These are phyloP conservation scores for Anisodus tanguticus DNA, from an alignment of 257 asterid species.

Conservation along the genomic window DNA sequence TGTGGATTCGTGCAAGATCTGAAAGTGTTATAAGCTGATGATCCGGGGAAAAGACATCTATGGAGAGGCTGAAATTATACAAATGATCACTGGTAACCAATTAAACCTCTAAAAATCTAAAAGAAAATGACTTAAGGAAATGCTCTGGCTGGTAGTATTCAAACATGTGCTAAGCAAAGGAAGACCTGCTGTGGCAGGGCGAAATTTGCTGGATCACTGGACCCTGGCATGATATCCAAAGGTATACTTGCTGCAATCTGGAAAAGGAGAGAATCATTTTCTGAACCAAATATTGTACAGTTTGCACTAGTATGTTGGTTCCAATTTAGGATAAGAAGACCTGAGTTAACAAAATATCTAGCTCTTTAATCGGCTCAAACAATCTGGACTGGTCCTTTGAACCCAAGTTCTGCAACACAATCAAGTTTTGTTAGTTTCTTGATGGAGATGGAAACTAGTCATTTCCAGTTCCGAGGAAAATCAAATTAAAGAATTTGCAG, in stretches of 20 bases:
- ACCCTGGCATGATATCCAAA: slow-evolving; percentile 92
- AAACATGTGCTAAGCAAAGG: slow-evolving; percentile 31
- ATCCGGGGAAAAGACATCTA: slow-evolving; percentile 89
- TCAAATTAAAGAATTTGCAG: slow-evolving; percentile 22
- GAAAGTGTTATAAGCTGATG: slow-evolving; percentile 87
- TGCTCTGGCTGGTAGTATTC: not conserved
- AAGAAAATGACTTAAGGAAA: not conserved
- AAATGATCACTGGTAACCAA: slow-evolving; percentile 6
- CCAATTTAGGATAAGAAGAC: slow-evolving; percentile 40
- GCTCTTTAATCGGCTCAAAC: slow-evolving; percentile 85
- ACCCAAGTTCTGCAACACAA: slow-evolving; percentile 65
- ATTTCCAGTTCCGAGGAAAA: not conserved
- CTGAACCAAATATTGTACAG: slow-evolving; percentile 22
- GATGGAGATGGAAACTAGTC: slow-evolving; percentile 4
- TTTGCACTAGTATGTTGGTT: slow-evolving; percentile 26
- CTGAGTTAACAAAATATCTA: slow-evolving; percentile 91
- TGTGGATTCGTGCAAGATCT: slow-evolving; percentile 97
- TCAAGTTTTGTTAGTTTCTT: slow-evolving; percentile 23
- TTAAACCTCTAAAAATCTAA: slow-evolving; percentile 26
- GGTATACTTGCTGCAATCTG: slow-evolving; percentile 88
- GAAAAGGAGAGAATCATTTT: slow-evolving; percentile 27
- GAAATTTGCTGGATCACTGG: slow-evolving; percentile 84
- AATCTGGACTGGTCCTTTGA: slow-evolving; percentile 77
- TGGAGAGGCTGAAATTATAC: slow-evolving; percentile 68
- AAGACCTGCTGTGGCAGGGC: slow-evolving; percentile 90